Percentiles rank a stretch among this genome's conserved stretches.
Evolutionary conservation across 805 yeast genomes (phyloP).

Genomic region (Zygotorulaspora sp.): DNA sequence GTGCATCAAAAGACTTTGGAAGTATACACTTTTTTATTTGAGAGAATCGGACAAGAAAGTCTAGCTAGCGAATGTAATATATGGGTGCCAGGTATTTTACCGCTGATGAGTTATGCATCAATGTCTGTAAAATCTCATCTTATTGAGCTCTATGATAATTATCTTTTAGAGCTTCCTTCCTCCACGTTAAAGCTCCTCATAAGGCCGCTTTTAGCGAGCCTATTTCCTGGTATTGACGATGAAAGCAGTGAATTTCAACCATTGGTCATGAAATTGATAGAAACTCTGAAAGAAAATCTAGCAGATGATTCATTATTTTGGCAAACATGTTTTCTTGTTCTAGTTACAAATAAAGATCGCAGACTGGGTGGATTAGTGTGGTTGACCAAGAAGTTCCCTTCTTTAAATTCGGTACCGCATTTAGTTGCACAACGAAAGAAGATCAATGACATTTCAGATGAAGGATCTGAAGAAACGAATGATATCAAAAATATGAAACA

Average conservation of each 20-base stretch:
- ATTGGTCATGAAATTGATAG: constrained; percentile 56
- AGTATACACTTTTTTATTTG: constrained; percentile 67
- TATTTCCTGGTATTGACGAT: constrained; percentile 88
- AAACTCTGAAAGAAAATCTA: constrained; percentile 50
- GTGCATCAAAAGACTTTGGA: constrained; percentile 87
- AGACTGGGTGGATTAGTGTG: constrained; percentile 81
- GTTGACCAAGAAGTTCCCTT: constrained; percentile 59
- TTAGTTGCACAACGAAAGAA: constrained; percentile 17
- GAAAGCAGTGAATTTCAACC: constrained; percentile 80
- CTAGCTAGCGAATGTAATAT: constrained; percentile 53
- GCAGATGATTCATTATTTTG: constrained; percentile 75
- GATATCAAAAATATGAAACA: constrained; percentile 32
- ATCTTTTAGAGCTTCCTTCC: constrained; percentile 51
- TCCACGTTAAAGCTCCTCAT: constrained; percentile 48
- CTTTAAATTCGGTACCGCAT: constrained; percentile 42
- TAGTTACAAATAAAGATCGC: constrained; percentile 74
- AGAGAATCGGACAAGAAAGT: constrained; percentile 51
- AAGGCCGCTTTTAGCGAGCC: constrained; percentile 66
- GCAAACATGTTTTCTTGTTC: constrained; percentile 71
- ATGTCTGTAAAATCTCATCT: constrained; percentile 81
- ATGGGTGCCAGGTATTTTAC: constrained; percentile 93
- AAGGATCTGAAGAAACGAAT: constrained; percentile 7
- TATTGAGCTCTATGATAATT: constrained; percentile 54
- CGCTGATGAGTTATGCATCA: constrained; percentile 82
- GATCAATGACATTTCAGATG: not conserved